Percentiles rank a stretch among this genome's conserved stretches.
These are phyloP conservation scores for Mangifera indica DNA, from an alignment of 345 rosid species.

Conservation along the genomic window DNA sequence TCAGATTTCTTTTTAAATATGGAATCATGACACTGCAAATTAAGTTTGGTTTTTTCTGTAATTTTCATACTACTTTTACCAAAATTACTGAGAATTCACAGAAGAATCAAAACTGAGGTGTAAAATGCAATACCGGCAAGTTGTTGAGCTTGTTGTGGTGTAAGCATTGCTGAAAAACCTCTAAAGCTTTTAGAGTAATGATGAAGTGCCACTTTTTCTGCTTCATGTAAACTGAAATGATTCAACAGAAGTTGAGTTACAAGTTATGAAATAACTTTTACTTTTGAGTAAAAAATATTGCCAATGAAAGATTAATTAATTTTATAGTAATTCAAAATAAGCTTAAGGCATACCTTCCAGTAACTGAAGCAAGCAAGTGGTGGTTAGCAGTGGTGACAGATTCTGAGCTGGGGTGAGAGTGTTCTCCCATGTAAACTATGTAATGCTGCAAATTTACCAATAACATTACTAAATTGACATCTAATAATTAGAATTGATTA, in stretches of 20 bases:
- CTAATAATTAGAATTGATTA: no score
- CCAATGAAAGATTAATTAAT: no score
- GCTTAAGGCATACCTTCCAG: conserved; percentile 29
- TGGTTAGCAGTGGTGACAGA: conserved; percentile 45
- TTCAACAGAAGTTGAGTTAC: no score
- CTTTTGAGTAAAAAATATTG: no score
- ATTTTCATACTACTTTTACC: no score
- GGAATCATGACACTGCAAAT: background rate
- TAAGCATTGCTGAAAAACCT: conserved; percentile 52
- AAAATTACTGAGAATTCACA: background rate
- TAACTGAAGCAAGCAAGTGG: conserved; percentile 39
- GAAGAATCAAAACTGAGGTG: background rate
- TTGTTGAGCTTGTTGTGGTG: conserved; percentile 39
- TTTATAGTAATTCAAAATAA: background rate
- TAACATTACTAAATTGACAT: no score
- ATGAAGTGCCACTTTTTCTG: conserved; percentile 34
- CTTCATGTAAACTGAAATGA: conserved; percentile 35
- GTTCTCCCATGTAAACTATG: conserved; percentile 51
- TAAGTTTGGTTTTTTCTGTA: no score
- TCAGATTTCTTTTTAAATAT: no score
- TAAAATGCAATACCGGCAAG: conserved; percentile 26
- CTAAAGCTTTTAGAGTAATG: conserved; percentile 52
- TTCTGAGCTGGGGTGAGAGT: conserved; percentile 41
- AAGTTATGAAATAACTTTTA: no score
- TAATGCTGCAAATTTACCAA: conserved; percentile 38